A percentile compares a stretch with the other conserved stretches of the same genome.
Conservation (phyloP, 202 grass and related monocot species). For the Hordeum pubiflorum region DNA sequence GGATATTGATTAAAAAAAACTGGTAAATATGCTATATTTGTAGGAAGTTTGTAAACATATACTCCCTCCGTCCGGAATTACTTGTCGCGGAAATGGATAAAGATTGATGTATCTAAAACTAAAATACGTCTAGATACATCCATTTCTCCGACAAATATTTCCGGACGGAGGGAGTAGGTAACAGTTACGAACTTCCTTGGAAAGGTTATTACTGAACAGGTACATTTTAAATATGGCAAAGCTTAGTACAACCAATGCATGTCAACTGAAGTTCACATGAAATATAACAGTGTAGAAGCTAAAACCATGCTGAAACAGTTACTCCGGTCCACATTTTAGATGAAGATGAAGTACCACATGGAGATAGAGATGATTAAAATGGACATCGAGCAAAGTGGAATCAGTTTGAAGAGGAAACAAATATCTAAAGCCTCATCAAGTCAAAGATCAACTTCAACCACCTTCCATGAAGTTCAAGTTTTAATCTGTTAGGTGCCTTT, state of each 20-base stretch:
- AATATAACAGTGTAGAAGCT: slow-evolving; percentile 9
- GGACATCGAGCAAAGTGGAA: neutral
- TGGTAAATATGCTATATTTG: neutral
- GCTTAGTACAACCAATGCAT: neutral
- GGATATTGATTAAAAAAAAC: neutral
- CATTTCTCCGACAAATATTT: too few species aligned
- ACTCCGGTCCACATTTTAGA: neutral
- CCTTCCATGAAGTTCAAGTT: neutral
- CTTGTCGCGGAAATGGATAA: too few species aligned
- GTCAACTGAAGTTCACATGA: neutral
- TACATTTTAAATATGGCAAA: neutral
- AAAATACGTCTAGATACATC: too few species aligned
- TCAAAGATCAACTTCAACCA: neutral
- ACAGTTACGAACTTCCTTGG: neutral
- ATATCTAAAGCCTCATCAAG: neutral
- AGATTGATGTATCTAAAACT: too few species aligned
- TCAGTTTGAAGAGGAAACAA: neutral
- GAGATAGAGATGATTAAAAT: neutral
- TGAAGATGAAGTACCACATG: neutral
- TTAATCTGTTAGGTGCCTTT: neutral
- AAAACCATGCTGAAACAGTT: neutral
- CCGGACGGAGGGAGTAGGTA: too few species aligned
- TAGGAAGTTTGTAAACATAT: neutral
- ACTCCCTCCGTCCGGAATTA: too few species aligned
- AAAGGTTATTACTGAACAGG: neutral